Base-by-base conservation (phyloP, 495 filamentous ascomycete species). In the Neurospora sp. region DNA sequence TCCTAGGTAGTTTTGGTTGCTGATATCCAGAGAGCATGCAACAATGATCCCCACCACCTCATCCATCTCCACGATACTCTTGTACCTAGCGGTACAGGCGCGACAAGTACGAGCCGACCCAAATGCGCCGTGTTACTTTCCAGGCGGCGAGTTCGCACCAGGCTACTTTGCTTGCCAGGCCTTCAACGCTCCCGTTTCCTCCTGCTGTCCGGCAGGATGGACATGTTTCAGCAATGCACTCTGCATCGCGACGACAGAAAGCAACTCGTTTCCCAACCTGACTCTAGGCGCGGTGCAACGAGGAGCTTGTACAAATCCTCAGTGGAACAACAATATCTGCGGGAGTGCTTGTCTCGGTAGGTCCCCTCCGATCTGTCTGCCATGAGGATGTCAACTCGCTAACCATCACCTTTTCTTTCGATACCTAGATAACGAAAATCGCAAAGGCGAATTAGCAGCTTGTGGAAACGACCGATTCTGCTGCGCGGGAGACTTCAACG, bases 211-310 rank as follows among this genome's bases (percentile, higher is more conserved):
- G 27, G 72, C 71, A 0, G 81, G 81, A 3, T 81, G 77, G 75
- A 81, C 81, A 12, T 82, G 81, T 73, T 83, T 79, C 61, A 76
- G 75, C 37, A 80, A 78, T 72, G 71, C 74, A n/a, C 76, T 82
- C 3, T 82, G 78, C 69, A 74, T 80, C 37, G 78, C 78, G 45
- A 82, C 80, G 18, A 77, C 75, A 20, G 68, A 72, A 35, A 76
- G 68, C 20, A 68, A 61, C 27, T 69, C 69, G 18, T 74, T 72
- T n/a, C 75, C 75, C 27, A 75, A 78, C 45, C 37, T 78, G 1
- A 75, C 75, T 9, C 31, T 78, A 0, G 79, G 77, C 4, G 75
- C 75, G 7, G 77, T 78, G 8, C 69, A 71, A 20, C 68, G 80
- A 2, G 78, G 77, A 5, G 75, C 76, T 5, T 81, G 80, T 69